These are phyloP conservation scores for Paramecium sonneborni DNA, from an alignment of 73 alveolate species.

Conservation along the genomic window DNA sequence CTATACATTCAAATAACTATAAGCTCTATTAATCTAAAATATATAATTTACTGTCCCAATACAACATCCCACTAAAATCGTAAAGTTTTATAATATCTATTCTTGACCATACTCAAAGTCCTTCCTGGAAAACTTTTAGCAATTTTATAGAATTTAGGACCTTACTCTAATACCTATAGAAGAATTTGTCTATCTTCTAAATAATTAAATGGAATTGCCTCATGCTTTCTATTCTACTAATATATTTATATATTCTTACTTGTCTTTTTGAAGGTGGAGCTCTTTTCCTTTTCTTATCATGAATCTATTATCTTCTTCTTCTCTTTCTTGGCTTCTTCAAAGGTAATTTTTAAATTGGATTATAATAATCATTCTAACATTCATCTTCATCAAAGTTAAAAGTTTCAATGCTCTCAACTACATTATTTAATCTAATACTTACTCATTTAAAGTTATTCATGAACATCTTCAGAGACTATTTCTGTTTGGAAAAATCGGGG, in stretches of 20 bases:
- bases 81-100: constrained; percentile 7
- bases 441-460: background rate
- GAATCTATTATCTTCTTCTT: background rate
- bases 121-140: constrained; percentile 18
- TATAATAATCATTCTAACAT: background rate
- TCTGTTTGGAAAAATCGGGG: background rate
- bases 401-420: background rate
- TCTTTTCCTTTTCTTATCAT: background rate
- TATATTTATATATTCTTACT: background rate
- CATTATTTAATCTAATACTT: background rate
- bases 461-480: background rate
- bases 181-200: background rate
- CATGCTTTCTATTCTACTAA: background rate
- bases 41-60: background rate
- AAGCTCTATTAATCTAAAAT: background rate
- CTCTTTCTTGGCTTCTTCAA: background rate
- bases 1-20: background rate
- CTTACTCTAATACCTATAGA: background rate
- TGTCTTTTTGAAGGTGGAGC: background rate
- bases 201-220: background rate
- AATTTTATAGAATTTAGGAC: background rate
- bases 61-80: constrained; percentile 1
- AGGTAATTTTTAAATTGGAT: background rate
- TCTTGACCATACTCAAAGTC: constrained; percentile 26
- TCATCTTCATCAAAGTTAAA: background rate